Base-by-base conservation (phyloP, 73 alveolate genomes). In the Tetrahymena borealis region DNA sequence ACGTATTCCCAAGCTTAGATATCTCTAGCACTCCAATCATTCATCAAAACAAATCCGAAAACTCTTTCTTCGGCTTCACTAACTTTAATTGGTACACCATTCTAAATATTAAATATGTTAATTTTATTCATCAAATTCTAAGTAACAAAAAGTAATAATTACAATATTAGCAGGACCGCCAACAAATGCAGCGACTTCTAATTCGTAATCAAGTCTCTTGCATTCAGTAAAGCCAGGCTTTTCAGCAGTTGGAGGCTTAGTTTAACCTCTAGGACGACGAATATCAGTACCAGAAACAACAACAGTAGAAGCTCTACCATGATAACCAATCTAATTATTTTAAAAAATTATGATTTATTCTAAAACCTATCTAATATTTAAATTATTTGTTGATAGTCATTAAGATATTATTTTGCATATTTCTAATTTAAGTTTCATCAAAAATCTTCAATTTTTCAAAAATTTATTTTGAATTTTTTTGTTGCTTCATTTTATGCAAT, bases 21-120 rank as follows among this genome's bases (percentile, higher is more conserved):
- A 95, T 98, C 99, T 91, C 99, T 95, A 3, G 99, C 99, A 7
- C 98, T 94, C 99, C 99, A 98, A 92, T 98, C 99, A 91, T 98
- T 98, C 90, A 98, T 79, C 33, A 98, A 93, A 20, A 96, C 97
- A 32, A 97, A 95, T 40, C 99, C 99, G 93, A 95, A 96, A 31
- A 97, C 94, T 91, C 97, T 96, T 18, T 96, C 95, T 37, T 95
- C 96, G 12, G 98, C 99, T 35, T 96, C 91, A 40, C 90, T 15
- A 7, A 95, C 95, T 39, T 94, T 96, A 32, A 96, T 92, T 43
- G 98, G 98, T 33, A 92, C 91, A 18, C 98, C 98, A 16, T 94
- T 94, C 38, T 91, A 78, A 90, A 93, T 95, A 16, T 1, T 90
- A 31, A 31, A 38, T 16, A 31, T 24, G 91, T 79, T 2, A 20